A percentile compares a stretch with the other conserved stretches of the same genome.
phyloP scores from a whole-genome alignment of 768 basidiomycete genomes.

The Lyophyllum decastes region DNA sequence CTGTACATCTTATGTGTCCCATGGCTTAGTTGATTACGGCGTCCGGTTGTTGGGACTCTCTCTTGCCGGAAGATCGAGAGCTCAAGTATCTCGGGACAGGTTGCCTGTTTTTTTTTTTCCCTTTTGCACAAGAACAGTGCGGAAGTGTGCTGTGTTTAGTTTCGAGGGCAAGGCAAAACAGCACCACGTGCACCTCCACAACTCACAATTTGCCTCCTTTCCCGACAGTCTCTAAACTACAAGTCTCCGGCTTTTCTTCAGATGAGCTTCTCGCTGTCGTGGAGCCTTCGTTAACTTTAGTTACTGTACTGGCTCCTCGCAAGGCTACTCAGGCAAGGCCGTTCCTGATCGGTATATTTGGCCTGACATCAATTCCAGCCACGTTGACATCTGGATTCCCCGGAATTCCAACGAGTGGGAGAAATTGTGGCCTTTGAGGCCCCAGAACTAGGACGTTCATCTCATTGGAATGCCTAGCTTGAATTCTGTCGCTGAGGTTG shows the following conservation, averaged over 20 bases:
- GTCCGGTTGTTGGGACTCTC: neutral
- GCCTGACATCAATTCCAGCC: constrained; percentile 3
- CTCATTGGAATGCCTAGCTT: constrained; percentile 23
- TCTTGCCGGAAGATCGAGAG: neutral
- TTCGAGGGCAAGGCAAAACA: neutral
- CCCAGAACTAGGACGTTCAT: neutral
- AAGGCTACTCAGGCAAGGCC: neutral
- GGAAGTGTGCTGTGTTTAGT: too few relatives aligned
- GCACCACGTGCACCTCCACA: too few relatives aligned
- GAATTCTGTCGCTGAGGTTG: constrained; percentile 26
- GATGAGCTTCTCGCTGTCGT: neutral
- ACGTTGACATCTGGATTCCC: neutral
- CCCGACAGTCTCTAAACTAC: too few relatives aligned
- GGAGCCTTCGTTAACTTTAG: neutral
- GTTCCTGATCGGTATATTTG: neutral
- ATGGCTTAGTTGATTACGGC: neutral
- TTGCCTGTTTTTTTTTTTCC: neutral
- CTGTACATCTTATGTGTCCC: neutral
- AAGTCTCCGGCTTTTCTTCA: neutral
- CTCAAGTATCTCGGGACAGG: neutral
- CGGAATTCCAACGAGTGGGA: neutral
- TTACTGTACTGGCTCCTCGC: neutral
- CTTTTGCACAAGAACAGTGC: too few relatives aligned
- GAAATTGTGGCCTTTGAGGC: neutral
- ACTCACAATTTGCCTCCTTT: neutral